A percentile compares a stretch with the other conserved stretches of the same genome.
phyloP scores from a whole-genome alignment of 192 early-diverging fungal genomes.

The Pilaira anomala region DNA sequence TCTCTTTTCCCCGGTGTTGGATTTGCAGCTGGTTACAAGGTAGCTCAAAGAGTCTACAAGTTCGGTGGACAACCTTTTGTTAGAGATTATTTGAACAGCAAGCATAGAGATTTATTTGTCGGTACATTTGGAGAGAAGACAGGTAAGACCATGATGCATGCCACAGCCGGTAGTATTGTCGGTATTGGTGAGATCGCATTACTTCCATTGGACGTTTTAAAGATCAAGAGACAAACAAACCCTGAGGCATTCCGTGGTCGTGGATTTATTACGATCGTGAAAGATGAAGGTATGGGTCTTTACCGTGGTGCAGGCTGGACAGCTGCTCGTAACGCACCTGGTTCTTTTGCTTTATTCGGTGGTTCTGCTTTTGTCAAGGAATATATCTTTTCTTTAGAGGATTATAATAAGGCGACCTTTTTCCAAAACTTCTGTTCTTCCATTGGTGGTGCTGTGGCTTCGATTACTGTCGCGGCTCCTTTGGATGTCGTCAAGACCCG shows the following conservation, averaged over 20 bases:
- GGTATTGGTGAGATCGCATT: conserved; percentile 97
- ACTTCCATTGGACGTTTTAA: conserved; percentile 93
- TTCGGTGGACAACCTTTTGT: conserved; percentile 97
- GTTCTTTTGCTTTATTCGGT: conserved; percentile 94
- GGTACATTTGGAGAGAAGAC: conserved; percentile 88
- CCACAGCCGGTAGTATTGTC: conserved; percentile 93
- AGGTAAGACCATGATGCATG: conserved; percentile 95
- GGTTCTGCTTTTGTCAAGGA: conserved; percentile 94
- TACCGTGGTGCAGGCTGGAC: conserved; percentile 98
- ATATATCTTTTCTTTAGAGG: conserved; percentile 81
- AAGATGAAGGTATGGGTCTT: conserved; percentile 86
- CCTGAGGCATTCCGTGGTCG: conserved; percentile 85
- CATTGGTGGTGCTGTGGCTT: conserved; percentile 93
- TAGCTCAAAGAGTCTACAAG: conserved; percentile 97
- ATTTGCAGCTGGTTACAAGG: conserved; percentile 97
- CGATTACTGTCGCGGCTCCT: conserved; percentile 91
- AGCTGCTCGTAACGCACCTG: conserved; percentile 94
- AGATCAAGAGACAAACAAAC: conserved; percentile 98
- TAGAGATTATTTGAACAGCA: conserved; percentile 84
- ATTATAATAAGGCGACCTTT: conserved; percentile 97
- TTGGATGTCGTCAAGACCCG: conserved; percentile 99
- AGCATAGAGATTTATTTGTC: conserved; percentile 77
- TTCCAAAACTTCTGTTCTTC: conserved; percentile 96
- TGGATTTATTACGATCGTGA: conserved; percentile 70
- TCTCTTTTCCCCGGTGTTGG: conserved; percentile 97